These are phyloP conservation scores for Jasminum sambac DNA, from an alignment of 257 asterid genomes.

Conservation along the genomic window DNA sequence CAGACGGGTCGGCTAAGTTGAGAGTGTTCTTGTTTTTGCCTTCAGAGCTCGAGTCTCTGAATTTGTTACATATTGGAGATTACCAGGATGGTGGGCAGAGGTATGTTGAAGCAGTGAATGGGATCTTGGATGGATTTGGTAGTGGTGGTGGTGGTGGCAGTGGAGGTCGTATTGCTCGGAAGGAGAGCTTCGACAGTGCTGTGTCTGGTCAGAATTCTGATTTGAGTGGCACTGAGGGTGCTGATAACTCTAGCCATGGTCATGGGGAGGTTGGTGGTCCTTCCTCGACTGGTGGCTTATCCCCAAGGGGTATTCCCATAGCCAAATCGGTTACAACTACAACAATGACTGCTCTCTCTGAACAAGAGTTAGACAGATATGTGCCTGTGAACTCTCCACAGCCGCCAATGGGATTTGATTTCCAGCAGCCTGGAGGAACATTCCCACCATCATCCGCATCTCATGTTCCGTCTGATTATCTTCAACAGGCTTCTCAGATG, in stretches of 20 bases:
- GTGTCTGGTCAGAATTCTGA: conserved; percentile 70
- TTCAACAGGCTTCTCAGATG: conserved; percentile 63
- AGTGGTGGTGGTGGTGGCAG: conserved; percentile 36
- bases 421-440: conserved; percentile 43
- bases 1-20: conserved; percentile 83
- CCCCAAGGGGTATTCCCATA: conserved; percentile 48
- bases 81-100: conserved; percentile 71
- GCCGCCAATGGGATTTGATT: conserved; percentile 30
- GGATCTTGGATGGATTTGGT: conserved; percentile 48
- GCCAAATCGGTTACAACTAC: conserved; percentile 41
- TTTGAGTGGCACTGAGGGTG: conserved; percentile 57
- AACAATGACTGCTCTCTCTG: conserved; percentile 34
- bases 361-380: conserved; percentile 54
- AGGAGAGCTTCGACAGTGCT: conserved; percentile 71
- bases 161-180: conserved; percentile 53
- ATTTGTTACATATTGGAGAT: conserved; percentile 49
- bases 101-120: conserved; percentile 94
- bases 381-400: conserved; percentile 47
- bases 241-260: conserved; percentile 46
- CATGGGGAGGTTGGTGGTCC: conserved; percentile 50
- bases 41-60: conserved; percentile 62
- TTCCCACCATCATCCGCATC: conserved; percentile 58
- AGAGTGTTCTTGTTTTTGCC: conserved; percentile 85
- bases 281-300: conserved; percentile 45
- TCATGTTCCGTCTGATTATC: conserved; percentile 51